phyloP scores from a whole-genome alignment of 805 yeast genomes.

The Kurtzmaniella fragi region DNA sequence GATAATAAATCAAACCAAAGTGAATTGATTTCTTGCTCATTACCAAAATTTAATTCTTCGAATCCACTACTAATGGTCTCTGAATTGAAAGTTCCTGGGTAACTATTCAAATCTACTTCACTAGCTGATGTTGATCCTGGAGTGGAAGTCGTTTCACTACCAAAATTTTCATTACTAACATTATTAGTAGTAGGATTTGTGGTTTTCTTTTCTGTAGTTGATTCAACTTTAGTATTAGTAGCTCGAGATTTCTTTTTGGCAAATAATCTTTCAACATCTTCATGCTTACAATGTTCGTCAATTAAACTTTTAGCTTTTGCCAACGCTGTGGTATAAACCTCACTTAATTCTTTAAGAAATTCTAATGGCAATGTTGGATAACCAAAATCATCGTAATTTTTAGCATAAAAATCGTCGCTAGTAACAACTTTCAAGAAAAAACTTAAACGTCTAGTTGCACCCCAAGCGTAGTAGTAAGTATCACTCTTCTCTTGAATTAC shows the following conservation, averaged over 20 bases:
- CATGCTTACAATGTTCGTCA: constrained; percentile 4
- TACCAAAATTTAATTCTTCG: constrained; percentile 12
- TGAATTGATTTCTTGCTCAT: constrained; percentile 20
- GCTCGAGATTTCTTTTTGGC: neutral
- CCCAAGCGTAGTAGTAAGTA: constrained; percentile 55
- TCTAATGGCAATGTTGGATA: constrained; percentile 5
- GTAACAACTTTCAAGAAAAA: constrained; percentile 31
- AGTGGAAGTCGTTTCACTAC: too few relatives aligned
- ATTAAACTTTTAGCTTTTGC: constrained; percentile 2
- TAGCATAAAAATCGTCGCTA: constrained; percentile 17
- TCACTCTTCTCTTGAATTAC: constrained; percentile 36
- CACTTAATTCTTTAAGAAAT: constrained; percentile 14
- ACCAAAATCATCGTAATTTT: neutral
- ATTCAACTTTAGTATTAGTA: neutral
- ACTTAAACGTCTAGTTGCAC: constrained; percentile 49
- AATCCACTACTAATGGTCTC: constrained; percentile 5
- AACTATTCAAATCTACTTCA: too few relatives aligned
- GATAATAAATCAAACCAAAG: constrained; percentile 25
- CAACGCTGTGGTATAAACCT: constrained; percentile 3
- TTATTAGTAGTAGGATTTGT: too few relatives aligned
- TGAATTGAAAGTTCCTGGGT: too few relatives aligned
- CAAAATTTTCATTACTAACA: too few relatives aligned
- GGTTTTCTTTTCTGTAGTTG: too few relatives aligned
- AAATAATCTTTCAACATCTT: neutral
- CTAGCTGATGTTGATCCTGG: too few relatives aligned